Evolutionary conservation across 2,329 filamentous ascomycete genomes (phyloP), one percentile per base, ranked within the genome.

Genomic region (Karstenula rhodostoma): DNA sequence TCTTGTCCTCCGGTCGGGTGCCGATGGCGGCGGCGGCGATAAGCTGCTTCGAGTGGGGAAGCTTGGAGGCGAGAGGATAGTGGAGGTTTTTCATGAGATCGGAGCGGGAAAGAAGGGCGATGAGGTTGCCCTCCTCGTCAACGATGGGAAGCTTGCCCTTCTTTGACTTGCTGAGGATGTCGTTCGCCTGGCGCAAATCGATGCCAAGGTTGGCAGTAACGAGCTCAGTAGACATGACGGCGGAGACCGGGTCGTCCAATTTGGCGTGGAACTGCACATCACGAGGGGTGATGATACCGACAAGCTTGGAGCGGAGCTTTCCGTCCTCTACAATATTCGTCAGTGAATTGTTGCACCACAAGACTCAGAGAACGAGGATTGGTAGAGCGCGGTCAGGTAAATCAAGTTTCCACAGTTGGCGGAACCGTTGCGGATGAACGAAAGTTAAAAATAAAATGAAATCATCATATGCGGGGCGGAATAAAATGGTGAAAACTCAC

Each of bases 41-140:
- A 47, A 99, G 88, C 85, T 99, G 96, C 86, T 99, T 99, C 70
- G 94, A 98, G 75, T 96, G 89, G 59, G 94, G 92, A 42, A 97
- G 89, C 85, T 99, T 99, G 57, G 95, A 98, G 50, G 95, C 94
- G 63, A 97, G 86, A 37, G 95, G 95, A 82, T 96, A 99, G 83
- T 98, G 90, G 64, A 97, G 87, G 84, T 99, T 99, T 87, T 99
- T 99, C 85, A 94, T 97, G 82, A 99, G 83, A 82, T 99, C 95
- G 72, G 94, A 97, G 72, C 78, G 77, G 32, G 78, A 79, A 44
- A 80, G 65, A 29, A 80, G 70, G 12, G 78, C 74, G 56, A 79
- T 88, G 51, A 97, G 86, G 83, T 96, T 96, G 76, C 89, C 90
- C 54, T 89, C 82, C 74, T 88, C 84, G 80, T 97, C 94, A 52